phyloP scores from a whole-genome alignment of 2,329 filamentous ascomycete genomes.

The Grosmannia serpens region DNA sequence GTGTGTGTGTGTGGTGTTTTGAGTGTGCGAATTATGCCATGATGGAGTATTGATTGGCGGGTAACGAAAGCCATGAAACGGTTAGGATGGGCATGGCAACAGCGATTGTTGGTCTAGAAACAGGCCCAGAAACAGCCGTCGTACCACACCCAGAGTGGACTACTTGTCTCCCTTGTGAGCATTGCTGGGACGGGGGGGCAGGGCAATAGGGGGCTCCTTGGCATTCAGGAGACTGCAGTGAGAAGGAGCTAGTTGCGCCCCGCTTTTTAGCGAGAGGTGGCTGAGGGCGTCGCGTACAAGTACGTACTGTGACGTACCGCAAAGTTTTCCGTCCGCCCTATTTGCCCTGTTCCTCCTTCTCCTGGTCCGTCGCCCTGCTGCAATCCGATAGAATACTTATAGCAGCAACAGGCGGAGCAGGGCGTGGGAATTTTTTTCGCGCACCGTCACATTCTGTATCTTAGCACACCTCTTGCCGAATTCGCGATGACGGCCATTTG shows the following conservation, averaged over 20 bases:
- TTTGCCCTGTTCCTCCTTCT: background rate
- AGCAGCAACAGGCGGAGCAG: background rate
- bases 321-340: background rate
- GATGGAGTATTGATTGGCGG: too few relatives aligned
- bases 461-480: background rate
- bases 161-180: background rate
- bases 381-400: background rate
- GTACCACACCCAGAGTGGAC: background rate
- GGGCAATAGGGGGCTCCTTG: background rate
- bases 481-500: background rate
- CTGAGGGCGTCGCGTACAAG: background rate
- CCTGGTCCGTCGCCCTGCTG: too few relatives aligned
- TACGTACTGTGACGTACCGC: background rate
- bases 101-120: too few relatives aligned
- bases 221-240: conserved; percentile 1
- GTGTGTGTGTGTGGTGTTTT: too few relatives aligned
- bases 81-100: too few relatives aligned
- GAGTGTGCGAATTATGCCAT: too few relatives aligned
- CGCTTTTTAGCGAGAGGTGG: background rate
- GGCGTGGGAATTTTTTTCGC: background rate
- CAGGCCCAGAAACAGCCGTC: too few relatives aligned
- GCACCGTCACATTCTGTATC: background rate
- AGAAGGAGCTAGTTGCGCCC: background rate
- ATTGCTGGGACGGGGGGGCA: background rate
- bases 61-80: too few relatives aligned